Base-by-base conservation (phyloP, 768 basidiomycete species). In the Lactarius sp. region DNA sequence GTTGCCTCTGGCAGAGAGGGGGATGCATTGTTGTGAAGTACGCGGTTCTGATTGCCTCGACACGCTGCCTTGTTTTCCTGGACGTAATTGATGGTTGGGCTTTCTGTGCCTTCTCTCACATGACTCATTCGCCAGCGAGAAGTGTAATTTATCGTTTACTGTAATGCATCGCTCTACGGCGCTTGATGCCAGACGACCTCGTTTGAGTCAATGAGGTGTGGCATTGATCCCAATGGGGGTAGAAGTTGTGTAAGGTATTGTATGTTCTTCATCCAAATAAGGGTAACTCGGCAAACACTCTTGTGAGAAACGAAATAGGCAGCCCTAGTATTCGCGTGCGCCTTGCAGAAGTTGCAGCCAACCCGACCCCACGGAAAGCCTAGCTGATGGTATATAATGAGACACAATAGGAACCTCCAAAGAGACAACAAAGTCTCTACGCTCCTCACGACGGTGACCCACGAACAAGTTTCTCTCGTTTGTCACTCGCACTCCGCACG, bases 1-100 rank as follows among this genome's bases (percentile, higher is more conserved):
- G 88, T 90, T 20, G 80, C 77, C 14, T 73, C 80, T 7, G 89
- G 90, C 58, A 83, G 81, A 70, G 85, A 89, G 16, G 78, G 76
- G 36, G 71, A 76, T 6, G 89, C 82, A 20, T 76, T 92, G 56
- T 75, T 89, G 75, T 89, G 76, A 69, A 22, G 67, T 13, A 39
- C 39, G n/a, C 34, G 39, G 42, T 37, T 14, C 55, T 33, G 53
- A 54, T 60, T 62, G 27, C 27, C 27, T 27, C 27, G 27, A 27
- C 27, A 27, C 56, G 42, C 39, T 18, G 16, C 4, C 14, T 44
- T 6, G 6, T 44, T 44, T 44, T 8, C 10, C 7, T 37, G 36
- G 36, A 37, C 36, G 36, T 37, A 37, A 22, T 63, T 50, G 44
- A 56, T 54, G 31, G 22, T 41, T 44, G 42, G n/a, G 13, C 33